Evolutionary conservation across 2,329 filamentous ascomycete genomes (phyloP), one percentile per base, ranked within the genome.

Genomic region (Penicillium janthinellum): DNA sequence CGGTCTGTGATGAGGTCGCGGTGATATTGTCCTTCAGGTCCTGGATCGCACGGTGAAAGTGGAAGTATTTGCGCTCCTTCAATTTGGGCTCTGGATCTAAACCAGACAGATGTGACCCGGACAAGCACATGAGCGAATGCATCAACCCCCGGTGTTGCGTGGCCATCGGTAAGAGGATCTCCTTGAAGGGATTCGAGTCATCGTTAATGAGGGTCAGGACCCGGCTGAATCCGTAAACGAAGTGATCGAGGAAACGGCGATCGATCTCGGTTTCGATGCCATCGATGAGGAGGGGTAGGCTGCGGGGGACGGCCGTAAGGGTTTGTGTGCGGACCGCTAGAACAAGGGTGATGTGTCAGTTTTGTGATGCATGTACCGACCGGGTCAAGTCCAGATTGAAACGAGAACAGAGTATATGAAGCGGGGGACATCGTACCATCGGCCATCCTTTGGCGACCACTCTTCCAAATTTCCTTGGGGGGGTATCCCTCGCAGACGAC

Each of bases 401-500:
- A 52, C 51, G 44, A 22, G 44, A 25, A 44, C n/a, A n/a, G 35
- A 28, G 15, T 38, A 41, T 22, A 14, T 12, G 12, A 39, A 17
- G 37, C 17, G 28, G 17, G 28, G 37, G 56, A 59, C 57, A n/a
- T 50, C 67, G 54, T 71, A 84, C 82, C 79, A 74, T 91, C 87
- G 79, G 90, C 88, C 37, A 86, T 83, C 71, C 83, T 89, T 74
- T 94, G 90, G 72, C 86, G 91, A 31, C 92, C 91, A 71, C 91
- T 93, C 75, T 88, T 91, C 92, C 92, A 96, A 54, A 92, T 85
- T 59, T 91, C 89, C 73, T 92, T 92, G 62, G 91, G 89, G 53
- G 91, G 90, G 71, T 96, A 96, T 12, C 92, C 92, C 77, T 96
- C 92, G 72, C 92, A 96, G 12, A 93, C 86, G 12, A 96, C 91